These are phyloP conservation scores for Rauvolfia tetraphylla DNA, from an alignment of 257 asterid genomes.

Conservation along the genomic window DNA sequence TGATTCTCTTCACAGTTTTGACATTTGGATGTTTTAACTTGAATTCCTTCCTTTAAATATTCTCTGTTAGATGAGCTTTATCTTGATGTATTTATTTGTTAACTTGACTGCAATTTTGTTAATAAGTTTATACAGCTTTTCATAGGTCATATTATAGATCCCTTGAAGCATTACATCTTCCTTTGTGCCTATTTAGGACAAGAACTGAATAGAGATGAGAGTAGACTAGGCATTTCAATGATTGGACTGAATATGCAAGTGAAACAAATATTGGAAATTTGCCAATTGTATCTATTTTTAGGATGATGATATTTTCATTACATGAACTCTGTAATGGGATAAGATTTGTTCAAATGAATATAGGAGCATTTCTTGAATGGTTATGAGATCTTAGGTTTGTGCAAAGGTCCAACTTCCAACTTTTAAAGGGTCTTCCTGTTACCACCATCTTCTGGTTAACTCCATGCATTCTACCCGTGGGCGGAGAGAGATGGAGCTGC, in stretches of 20 bases:
- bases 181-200: not conserved
- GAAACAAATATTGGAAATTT: not conserved
- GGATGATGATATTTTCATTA: not conserved
- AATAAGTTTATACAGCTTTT: not conserved
- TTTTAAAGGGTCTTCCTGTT: not conserved
- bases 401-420: not conserved
- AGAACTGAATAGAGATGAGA: not conserved
- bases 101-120: not conserved
- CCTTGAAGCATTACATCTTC: not conserved
- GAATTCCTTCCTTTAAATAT: not conserved
- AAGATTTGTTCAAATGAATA: not conserved
- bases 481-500: not conserved
- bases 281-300: not conserved
- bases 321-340: not conserved
- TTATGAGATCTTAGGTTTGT: not conserved
- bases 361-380: not conserved
- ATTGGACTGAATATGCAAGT: not conserved
- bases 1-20: not conserved
- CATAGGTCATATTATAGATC: not conserved
- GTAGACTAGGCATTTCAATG: not conserved
- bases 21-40: not conserved
- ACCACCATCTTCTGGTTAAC: not conserved
- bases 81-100: not conserved
- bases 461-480: not conserved
- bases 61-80: not conserved